Conservation (phyloP, 768 basidiomycete species). For the Leccinum subgranulosum region DNA sequence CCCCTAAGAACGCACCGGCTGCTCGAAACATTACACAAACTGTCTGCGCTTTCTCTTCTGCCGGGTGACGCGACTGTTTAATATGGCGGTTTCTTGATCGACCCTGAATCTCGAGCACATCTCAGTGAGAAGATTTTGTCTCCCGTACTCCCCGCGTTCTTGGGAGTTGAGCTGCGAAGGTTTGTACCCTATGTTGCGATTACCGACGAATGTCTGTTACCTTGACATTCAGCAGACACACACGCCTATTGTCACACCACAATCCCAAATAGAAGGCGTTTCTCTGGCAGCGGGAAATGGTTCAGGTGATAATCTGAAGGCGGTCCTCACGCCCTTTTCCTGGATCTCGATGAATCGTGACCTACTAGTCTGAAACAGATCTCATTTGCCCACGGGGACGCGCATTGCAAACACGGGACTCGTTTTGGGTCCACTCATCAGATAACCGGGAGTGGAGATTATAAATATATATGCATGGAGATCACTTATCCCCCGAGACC, state of each 20-base stretch:
- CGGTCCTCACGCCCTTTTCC: neutral
- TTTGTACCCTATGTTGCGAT: neutral
- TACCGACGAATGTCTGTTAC: neutral
- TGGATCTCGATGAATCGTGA: neutral
- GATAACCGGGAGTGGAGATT: neutral
- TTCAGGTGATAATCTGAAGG: neutral
- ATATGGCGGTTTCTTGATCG: neutral
- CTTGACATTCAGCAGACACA: neutral
- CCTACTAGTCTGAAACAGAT: constrained; percentile 4
- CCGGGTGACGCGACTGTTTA: neutral
- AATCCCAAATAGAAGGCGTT: neutral
- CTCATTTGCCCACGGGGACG: neutral
- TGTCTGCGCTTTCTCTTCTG: neutral
- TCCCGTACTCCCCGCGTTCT: neutral
- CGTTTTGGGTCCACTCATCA: constrained; percentile 6
- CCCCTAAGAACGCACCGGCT: neutral
- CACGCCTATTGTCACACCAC: neutral
- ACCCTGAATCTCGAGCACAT: neutral
- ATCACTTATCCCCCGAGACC: neutral
- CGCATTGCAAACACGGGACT: neutral
- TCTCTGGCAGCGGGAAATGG: neutral
- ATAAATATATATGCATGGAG: constrained; percentile 18
- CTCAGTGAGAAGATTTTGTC: neutral
- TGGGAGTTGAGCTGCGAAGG: neutral
- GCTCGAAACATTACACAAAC: no score